Evolutionary conservation across 192 early-diverging fungal genomes (phyloP), one percentile per base, ranked within the genome.

Genomic region (Coemansia nantahalensis): DNA sequence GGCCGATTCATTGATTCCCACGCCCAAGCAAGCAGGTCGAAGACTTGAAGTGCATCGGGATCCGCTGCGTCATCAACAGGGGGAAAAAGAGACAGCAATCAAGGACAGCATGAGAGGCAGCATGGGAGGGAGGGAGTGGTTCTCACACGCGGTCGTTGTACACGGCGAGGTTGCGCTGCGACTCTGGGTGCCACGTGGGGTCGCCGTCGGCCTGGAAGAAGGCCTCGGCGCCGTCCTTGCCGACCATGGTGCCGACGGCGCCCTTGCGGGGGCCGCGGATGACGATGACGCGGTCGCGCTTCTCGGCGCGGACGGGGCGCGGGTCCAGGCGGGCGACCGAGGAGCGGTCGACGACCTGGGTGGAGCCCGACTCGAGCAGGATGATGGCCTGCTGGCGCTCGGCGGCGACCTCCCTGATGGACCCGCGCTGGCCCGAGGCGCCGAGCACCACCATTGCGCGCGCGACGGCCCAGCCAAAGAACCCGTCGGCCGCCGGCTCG

Each of bases 281-380:
- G 8, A 91, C 77, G 48, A 86, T 80, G 22, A 91, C 84, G 15
- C 80, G 81, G 62, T 91, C 86, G 40, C 80, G 84, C 65, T 88
- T 89, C 45, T 73, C 74, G 4, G 87, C 85, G 16, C 79, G 71
- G 15, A 84, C 80, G 2, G 81, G 79, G 11, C 79, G 79, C 23
- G 62, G 65, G 8, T 73, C 56, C 16, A 55, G 28, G 6, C 57
- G 50, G 4, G 55, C 43, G 23, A 65, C 55, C 10, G 65, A 66
- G 14, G 54, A 23, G 19, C 66, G 61, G 32, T 78, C 70, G 38
- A 76, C 50, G 23, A 79, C 39, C 21, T 59, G 59, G 0, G 79
- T 66, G 22, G 59, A 59, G 41, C 81, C 83, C 9, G 72, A 64
- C 8, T 79, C 65, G 18, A 62, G 66, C 30, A 54, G 52, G 31